phyloP scores from a whole-genome alignment of 768 basidiomycete genomes.

The Lentinula sp. region DNA sequence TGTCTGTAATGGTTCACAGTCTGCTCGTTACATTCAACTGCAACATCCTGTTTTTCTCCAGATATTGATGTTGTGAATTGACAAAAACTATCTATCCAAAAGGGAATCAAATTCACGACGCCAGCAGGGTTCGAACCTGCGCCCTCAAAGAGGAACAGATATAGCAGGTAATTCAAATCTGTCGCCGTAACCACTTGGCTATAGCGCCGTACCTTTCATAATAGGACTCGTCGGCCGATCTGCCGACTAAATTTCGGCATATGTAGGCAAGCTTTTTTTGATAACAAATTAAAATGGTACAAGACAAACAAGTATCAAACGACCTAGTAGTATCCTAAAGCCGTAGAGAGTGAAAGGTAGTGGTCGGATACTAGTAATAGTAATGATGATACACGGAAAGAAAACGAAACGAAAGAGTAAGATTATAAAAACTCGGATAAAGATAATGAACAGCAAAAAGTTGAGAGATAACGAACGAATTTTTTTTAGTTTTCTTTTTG shows the following conservation, averaged over 20 bases:
- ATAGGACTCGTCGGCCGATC: neutral
- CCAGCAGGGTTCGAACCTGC: slow-evolving; percentile 6
- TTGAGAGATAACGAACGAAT: neutral
- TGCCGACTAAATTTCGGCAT: neutral
- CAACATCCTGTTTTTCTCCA: too few relatives aligned
- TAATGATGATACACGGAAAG: neutral
- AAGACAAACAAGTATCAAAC: neutral
- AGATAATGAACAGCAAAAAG: neutral
- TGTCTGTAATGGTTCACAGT: too few relatives aligned
- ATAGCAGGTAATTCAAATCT: slow-evolving; percentile 23
- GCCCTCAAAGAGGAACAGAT: slow-evolving; percentile 7
- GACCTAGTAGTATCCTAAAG: neutral
- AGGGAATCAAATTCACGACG: neutral
- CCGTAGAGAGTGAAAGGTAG: neutral
- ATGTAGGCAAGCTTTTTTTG: too few relatives aligned
- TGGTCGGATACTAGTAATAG: neutral
- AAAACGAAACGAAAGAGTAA: neutral
- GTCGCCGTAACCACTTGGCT: slow-evolving; percentile 79
- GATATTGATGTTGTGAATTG: neutral
- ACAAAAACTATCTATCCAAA: slow-evolving; percentile 2
- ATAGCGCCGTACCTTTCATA: slow-evolving; percentile 42
- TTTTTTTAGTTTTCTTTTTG: neutral
- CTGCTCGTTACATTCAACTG: too few relatives aligned
- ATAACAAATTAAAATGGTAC: neutral
- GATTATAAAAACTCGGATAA: neutral